Evolutionary conservation across 176 grass and related monocot genomes (phyloP).

Genomic region (Musa beccarii): DNA sequence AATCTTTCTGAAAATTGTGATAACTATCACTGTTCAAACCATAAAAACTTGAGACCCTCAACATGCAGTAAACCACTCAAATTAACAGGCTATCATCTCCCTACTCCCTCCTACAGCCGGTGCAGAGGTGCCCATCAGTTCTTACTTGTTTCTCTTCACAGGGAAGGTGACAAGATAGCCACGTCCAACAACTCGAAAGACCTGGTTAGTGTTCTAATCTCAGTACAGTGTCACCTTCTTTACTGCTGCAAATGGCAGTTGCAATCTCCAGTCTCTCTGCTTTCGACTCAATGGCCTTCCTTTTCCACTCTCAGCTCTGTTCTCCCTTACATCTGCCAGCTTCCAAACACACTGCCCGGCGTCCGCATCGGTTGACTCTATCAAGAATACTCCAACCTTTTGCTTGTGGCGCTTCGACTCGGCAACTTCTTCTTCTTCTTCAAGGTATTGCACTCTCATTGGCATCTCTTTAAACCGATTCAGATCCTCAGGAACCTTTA

Average conservation of each 20-base stretch:
- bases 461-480: slow-evolving; percentile 87
- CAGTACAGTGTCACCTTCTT: slow-evolving; percentile 61
- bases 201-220: slow-evolving; percentile 1
- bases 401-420: slow-evolving; percentile 17
- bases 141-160: too few species aligned
- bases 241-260: slow-evolving; percentile 49
- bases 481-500: slow-evolving; percentile 65
- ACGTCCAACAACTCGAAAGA: not conserved
- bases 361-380: slow-evolving; percentile 40
- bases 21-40: too few species aligned
- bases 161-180: too few species aligned
- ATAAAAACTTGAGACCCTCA: too few species aligned
- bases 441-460: slow-evolving; percentile 62
- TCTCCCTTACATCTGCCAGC: slow-evolving; percentile 83
- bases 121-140: too few species aligned
- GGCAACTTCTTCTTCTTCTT: slow-evolving; percentile 22
- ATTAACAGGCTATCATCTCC: too few species aligned
- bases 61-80: too few species aligned
- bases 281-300: slow-evolving; percentile 78
- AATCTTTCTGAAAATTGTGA: too few species aligned
- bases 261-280: slow-evolving; percentile 77
- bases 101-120: too few species aligned
- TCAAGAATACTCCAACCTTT: slow-evolving; percentile 62
- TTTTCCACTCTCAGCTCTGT: slow-evolving; percentile 54
- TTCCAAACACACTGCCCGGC: slow-evolving; percentile 55